A percentile compares a stretch with the other conserved stretches of the same genome.
Evolutionary conservation across 768 basidiomycete genomes (phyloP).

Genomic region (Podaxis carcinomalis): DNA sequence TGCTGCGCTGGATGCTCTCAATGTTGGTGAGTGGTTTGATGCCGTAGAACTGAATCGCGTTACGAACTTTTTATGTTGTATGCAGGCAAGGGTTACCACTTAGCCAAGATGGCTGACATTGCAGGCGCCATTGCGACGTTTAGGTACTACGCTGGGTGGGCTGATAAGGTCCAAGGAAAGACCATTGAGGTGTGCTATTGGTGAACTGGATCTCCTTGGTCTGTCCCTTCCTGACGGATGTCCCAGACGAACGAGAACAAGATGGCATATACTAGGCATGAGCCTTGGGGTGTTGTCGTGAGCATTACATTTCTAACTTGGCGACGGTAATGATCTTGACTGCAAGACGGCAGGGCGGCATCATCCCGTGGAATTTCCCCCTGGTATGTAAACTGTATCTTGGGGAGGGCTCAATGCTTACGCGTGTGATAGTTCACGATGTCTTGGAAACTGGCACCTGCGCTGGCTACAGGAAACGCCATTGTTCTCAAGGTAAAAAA

Average conservation of each 20-base stretch:
- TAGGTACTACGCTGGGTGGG: slow-evolving; percentile 86
- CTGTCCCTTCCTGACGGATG: background rate
- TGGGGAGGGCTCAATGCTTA: background rate
- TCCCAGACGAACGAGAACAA: slow-evolving; percentile 47
- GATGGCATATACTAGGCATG: slow-evolving; percentile 65
- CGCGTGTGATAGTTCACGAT: slow-evolving; percentile 35
- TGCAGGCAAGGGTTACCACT: slow-evolving; percentile 49
- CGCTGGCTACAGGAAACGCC: slow-evolving; percentile 72
- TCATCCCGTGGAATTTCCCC: slow-evolving; percentile 62
- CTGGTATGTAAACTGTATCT: slow-evolving; percentile 11
- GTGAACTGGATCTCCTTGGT: background rate
- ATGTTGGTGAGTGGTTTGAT: slow-evolving; percentile 45
- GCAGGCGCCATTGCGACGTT: slow-evolving; percentile 42
- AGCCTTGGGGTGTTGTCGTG: slow-evolving; percentile 54
- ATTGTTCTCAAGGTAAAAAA: slow-evolving; percentile 55
- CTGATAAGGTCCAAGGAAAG: slow-evolving; percentile 79
- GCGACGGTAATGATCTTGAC: background rate
- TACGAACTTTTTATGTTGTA: background rate
- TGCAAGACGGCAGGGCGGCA: slow-evolving; percentile 30
- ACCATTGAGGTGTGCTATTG: slow-evolving; percentile 52
- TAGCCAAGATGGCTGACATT: slow-evolving; percentile 50
- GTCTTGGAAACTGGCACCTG: slow-evolving; percentile 68
- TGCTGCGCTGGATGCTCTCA: slow-evolving; percentile 69
- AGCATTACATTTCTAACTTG: background rate
- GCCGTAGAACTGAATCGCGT: background rate